Evolutionary conservation across 177 flowering plant species (phyloP), one percentile per base, ranked within the genome.

Genomic region (Vitis hybrid): DNA sequence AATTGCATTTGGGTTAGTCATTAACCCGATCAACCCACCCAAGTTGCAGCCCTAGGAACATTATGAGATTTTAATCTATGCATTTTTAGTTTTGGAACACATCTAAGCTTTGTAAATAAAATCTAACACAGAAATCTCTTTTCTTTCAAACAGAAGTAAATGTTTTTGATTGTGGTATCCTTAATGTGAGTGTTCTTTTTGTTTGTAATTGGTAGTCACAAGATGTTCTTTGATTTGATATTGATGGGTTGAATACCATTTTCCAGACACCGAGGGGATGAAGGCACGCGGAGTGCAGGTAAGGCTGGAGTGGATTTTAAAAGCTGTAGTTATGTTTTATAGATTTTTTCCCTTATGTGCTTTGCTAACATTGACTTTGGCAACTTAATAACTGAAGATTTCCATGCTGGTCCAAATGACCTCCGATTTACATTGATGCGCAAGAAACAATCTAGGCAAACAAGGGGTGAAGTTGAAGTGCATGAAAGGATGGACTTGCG

Each of bases 361-460:
- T 29, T 61, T 55, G 3, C 13, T 49, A 57, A 18, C 19, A 9
- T n/a, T 70, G 61, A 69, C 66, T 21, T 15, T 60, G n/a, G 15
- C 53, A 1, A 21, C 5, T 63, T 73, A 55, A 13, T 65, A 33
- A 56, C 50, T 66, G 48, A 65, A 78, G 81, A 51, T 51, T 49
- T 15, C n/a, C 62, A 49, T 13, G 39, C 76, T 72, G 69, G 71
- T 55, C 60, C n/a, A 57, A 72, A 65, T 70, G 85, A 82, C 69
- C 82, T 82, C 9, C 66, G 84, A 50, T 39, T 78, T 31, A 78
- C 78, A 49, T 64, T 78, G 68, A 57, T 78, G 70, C 74, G 61
- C 22, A 81, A 77, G 70, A 71, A 73, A 8, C 50, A 33, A 59
- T 68, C 76, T 12, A 70, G 69, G 69, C 64, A 62, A 55, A 48